Evolutionary conservation across 257 asterid genomes (phyloP).

Genomic region (Solanum ossicruentum): DNA sequence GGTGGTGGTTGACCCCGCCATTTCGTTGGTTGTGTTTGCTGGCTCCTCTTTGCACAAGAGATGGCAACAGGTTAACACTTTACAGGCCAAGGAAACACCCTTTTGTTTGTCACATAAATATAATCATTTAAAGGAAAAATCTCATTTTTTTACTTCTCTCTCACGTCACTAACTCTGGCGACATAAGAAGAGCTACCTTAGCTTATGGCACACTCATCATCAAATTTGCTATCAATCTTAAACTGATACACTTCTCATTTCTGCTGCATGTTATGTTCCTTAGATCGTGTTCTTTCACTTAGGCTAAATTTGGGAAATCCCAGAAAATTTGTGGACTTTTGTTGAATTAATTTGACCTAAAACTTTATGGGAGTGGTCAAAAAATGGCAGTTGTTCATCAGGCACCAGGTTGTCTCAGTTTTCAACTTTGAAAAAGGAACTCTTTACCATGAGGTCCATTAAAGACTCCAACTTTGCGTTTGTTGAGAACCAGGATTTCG

Average conservation of each 20-base stretch:
- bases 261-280: not conserved
- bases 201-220: not conserved
- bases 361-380: not conserved
- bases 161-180: not conserved
- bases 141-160: not conserved
- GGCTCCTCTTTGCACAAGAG: not conserved
- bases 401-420: conserved; percentile 29
- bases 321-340: conserved; percentile 28
- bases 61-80: not conserved
- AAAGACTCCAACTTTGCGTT: conserved; percentile 9
- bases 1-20: not conserved
- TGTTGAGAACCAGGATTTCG: conserved; percentile 8
- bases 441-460: conserved; percentile 1
- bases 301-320: not conserved
- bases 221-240: not conserved
- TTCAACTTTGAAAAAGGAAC: conserved; percentile 24
- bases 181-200: not conserved
- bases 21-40: not conserved
- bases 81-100: not conserved
- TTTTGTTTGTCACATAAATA: not conserved
- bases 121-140: not conserved
- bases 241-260: not conserved
- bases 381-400: conserved; percentile 50
- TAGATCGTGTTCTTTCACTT: not conserved
- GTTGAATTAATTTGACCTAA: not conserved